phyloP scores from a whole-genome alignment of 768 basidiomycete species.

The Dendrothele bispora region DNA sequence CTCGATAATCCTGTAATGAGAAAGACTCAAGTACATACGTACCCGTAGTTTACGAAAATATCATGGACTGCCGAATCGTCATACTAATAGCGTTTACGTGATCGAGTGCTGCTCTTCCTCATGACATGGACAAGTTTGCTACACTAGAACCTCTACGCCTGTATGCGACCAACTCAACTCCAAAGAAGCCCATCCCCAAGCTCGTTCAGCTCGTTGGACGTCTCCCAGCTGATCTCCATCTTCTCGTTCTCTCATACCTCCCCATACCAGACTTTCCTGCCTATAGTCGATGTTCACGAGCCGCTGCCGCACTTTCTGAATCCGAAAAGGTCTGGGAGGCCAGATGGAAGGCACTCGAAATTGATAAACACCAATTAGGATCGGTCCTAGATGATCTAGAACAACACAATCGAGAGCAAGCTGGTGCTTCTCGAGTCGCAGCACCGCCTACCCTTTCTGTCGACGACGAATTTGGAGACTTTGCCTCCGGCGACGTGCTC shows the following conservation, averaged over 20 bases:
- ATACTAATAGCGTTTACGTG: too few species aligned
- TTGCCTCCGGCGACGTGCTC: constrained; percentile 50
- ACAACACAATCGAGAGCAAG: constrained; percentile 38
- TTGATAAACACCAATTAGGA: constrained; percentile 43
- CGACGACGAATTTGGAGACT: constrained; percentile 91
- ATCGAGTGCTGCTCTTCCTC: too few species aligned
- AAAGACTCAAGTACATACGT: too few species aligned
- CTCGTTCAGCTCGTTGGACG: constrained; percentile 59
- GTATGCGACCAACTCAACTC: constrained; percentile 28
- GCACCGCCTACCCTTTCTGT: constrained; percentile 64
- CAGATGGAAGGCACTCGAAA: constrained; percentile 63
- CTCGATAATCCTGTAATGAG: too few species aligned
- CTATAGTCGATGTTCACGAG: constrained; percentile 67
- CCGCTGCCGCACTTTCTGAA: constrained; percentile 59
- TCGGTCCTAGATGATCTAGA: constrained; percentile 63
- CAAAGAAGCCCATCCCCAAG: constrained; percentile 19
- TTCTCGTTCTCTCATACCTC: constrained; percentile 69
- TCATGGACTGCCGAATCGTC: too few species aligned
- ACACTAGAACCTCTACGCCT: constrained; percentile 76
- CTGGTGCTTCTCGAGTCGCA: constrained; percentile 35
- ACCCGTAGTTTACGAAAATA: too few species aligned
- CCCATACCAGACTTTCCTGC: constrained; percentile 80
- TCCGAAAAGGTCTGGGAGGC: constrained; percentile 80
- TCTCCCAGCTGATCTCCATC: constrained; percentile 76
- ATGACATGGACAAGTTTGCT: constrained; percentile 90